These are phyloP conservation scores for Dittrichia graveolens DNA, from an alignment of 129 eudicot genomes.

Conservation along the genomic window DNA sequence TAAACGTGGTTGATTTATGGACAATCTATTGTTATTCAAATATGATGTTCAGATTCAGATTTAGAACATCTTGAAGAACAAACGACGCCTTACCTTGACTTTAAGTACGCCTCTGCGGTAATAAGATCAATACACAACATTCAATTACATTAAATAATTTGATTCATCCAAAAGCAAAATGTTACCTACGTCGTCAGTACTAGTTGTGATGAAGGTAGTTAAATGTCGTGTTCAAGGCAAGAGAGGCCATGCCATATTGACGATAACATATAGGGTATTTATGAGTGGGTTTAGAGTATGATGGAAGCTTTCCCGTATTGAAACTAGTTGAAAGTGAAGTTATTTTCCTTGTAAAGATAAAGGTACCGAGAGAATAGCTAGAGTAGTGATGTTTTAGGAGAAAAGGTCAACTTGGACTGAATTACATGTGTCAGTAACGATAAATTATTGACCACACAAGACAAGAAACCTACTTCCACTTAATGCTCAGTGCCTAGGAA, in stretches of 20 bases:
- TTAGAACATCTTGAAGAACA: too few species aligned
- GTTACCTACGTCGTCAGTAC: too few species aligned
- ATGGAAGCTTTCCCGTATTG: constrained; percentile 6
- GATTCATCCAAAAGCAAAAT: background rate
- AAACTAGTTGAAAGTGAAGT: constrained; percentile 16
- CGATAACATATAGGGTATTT: background rate
- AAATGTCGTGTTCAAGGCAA: background rate
- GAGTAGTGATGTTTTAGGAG: constrained; percentile 10
- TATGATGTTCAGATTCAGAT: too few species aligned
- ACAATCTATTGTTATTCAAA: too few species aligned
- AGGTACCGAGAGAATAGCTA: constrained; percentile 16
- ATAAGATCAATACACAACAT: too few species aligned
- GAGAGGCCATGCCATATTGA: constrained; percentile 7
- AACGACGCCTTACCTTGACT: too few species aligned
- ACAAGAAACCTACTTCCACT: constrained; percentile 21
- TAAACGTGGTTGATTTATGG: too few species aligned
- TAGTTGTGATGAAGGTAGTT: background rate
- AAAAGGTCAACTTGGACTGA: constrained; percentile 17
- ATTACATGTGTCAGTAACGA: constrained; percentile 14
- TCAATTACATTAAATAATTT: background rate
- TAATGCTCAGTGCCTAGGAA: constrained; percentile 19
- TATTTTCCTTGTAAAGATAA: constrained; percentile 19
- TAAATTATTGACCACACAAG: constrained; percentile 31
- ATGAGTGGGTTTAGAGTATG: constrained; percentile 13
- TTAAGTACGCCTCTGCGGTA: too few species aligned